Evolutionary conservation across 192 early-diverging fungal species (phyloP).

Genomic region (Pecoramyces ruminantium): DNA sequence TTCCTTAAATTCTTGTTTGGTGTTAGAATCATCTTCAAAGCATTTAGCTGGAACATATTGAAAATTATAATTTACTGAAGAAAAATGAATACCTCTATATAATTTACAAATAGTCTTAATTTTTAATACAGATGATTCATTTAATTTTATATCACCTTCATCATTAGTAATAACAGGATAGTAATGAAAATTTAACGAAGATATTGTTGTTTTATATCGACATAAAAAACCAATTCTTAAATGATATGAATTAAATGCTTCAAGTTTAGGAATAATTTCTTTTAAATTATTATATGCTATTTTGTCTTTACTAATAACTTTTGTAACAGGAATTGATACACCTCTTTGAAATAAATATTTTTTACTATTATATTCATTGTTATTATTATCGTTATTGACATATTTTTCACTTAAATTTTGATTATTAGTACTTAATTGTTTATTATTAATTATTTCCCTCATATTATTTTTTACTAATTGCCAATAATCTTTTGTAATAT

Average conservation of each 20-base stretch:
- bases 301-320: not conserved
- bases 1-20: not conserved
- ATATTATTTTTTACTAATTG: not conserved
- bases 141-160: conserved; percentile 12
- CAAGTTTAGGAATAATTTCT: conserved; percentile 19
- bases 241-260: conserved; percentile 35
- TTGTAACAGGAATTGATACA: not conserved
- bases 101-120: not conserved
- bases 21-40: not conserved
- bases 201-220: conserved; percentile 22
- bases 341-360: not conserved
- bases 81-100: not conserved
- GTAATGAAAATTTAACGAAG: conserved; percentile 24
- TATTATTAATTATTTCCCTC: not conserved
- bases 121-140: not conserved
- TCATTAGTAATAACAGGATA: conserved; percentile 20
- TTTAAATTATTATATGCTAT: not conserved
- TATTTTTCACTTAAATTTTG: no score
- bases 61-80: not conserved
- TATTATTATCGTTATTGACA: no score
- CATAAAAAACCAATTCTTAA: conserved; percentile 25
- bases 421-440: no score
- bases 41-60: conserved; percentile 2
- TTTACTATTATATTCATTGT: not conserved
- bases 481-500: not conserved